Evolutionary conservation across 306 rosid species (phyloP), one percentile per base, ranked within the genome.

Genomic region (Castanea sativa): DNA sequence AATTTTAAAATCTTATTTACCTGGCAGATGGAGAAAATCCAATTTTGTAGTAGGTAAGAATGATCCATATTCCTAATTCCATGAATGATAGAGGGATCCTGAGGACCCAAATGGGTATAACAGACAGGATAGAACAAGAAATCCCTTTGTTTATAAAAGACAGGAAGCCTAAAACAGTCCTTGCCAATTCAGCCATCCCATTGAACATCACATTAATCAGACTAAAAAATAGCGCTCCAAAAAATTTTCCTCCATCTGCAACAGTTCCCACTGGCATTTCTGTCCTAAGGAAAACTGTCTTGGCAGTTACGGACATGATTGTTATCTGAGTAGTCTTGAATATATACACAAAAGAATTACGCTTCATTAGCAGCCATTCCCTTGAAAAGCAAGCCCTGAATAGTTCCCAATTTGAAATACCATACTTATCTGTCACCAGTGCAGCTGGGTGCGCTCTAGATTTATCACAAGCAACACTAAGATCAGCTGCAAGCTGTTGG

Each of bases 11-110:
- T 83, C 88, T 20, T 32, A 9, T 16, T 38, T 80, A 94, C 98
- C 98, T 89, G 82, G 92, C 86, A 18, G 94, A 43, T 69, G 98
- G 98, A 73, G 97, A 94, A 79, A 89, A 94, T 21, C 98, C 98
- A 71, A 90, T 80, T 30, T 93, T 80, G 76, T 86, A 94, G 80
- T 90, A 92, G 18, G 97, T 94, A 32, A 94, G 79, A 74, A 77
- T 21, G 73, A 88, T 64, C 98, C 97, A 92, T 75, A 94, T 84
- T 45, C 56, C 88, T 1, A 96, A 89, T 80, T 94, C 98, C 75
- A 83, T 0, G 29, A 90, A 65, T 10, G 98, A 94, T 6, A 92
- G 55, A 0, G 97, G 97, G 78, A 94, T 90, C 75, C 92, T 87
- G 10, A 94, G 94, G 80, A 90, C 61, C 91, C 88, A 92, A 79